Percentiles rank a stretch among this genome's conserved stretches.
phyloP scores from a whole-genome alignment of 2,329 filamentous ascomycete species.

The Raffaelea albimanens region DNA sequence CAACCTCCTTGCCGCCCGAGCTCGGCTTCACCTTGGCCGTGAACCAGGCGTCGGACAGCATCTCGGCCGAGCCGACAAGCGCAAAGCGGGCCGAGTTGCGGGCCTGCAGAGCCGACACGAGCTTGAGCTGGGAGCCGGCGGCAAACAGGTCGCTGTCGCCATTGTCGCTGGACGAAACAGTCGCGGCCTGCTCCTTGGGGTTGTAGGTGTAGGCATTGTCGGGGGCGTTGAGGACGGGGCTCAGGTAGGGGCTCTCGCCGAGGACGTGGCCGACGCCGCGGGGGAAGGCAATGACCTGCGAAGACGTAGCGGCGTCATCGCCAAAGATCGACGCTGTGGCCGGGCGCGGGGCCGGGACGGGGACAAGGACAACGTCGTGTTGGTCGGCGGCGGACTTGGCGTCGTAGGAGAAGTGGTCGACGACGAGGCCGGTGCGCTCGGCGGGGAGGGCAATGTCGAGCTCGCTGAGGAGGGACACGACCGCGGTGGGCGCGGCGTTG shows the following conservation, averaged over 20 bases:
- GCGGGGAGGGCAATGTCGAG: conserved; percentile 80
- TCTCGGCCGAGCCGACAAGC: conserved; percentile 76
- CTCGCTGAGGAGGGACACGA: conserved; percentile 74
- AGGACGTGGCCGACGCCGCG: conserved; percentile 72
- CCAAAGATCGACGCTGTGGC: conserved; percentile 72
- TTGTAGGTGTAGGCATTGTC: conserved; percentile 88
- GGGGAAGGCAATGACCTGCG: conserved; percentile 65
- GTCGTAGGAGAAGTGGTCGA: conserved; percentile 97
- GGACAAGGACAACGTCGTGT: conserved; percentile 80
- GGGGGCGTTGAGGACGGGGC: conserved; percentile 74
- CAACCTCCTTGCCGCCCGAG: conserved; percentile 35
- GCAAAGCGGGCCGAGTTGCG: conserved; percentile 88
- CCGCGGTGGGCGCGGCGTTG: conserved; percentile 57
- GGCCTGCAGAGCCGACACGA: conserved; percentile 82
- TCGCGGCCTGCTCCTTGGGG: conserved; percentile 70
- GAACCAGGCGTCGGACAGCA: conserved; percentile 85
- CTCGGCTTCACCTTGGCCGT: conserved; percentile 64
- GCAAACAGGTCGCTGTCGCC: conserved; percentile 67
- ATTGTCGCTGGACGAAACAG: conserved; percentile 55
- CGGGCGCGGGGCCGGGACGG: conserved; percentile 54
- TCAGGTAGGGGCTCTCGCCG: conserved; percentile 66
- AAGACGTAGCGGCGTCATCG: conserved; percentile 27
- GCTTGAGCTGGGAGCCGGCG: conserved; percentile 69
- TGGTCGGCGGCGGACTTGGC: conserved; percentile 63
- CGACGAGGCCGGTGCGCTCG: conserved; percentile 75